A percentile compares a stretch with the other conserved stretches of the same genome.
These are phyloP conservation scores for Aulographum hederae DNA, from an alignment of 2,329 filamentous ascomycete species.

Conservation along the genomic window DNA sequence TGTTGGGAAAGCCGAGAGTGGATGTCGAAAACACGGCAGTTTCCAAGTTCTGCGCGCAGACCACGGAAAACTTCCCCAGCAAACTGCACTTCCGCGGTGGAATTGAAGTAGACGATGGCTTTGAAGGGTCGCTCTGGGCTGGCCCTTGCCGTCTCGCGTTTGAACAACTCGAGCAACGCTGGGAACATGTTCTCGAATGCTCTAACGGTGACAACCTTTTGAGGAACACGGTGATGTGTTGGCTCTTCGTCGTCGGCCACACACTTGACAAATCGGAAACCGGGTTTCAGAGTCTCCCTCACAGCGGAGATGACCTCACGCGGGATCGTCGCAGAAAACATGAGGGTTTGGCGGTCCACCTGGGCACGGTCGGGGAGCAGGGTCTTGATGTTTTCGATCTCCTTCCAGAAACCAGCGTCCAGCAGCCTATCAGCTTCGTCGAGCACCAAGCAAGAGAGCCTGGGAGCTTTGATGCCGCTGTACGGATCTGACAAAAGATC, in stretches of 20 bases:
- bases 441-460: conserved; percentile 39
- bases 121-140: conserved; percentile 48
- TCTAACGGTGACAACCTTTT: conserved; percentile 49
- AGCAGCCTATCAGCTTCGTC: conserved; percentile 52
- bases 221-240: conserved; percentile 71
- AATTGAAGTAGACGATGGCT: conserved; percentile 84
- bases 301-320: conserved; percentile 67
- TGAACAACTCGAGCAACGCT: conserved; percentile 55
- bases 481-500: conserved; percentile 56
- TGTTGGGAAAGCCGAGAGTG: conserved; percentile 61
- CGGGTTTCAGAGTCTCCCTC: conserved; percentile 54
- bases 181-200: conserved; percentile 65
- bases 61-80: conserved; percentile 39
- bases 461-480: conserved; percentile 44
- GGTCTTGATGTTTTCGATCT: conserved; percentile 28
- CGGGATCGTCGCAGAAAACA: conserved; percentile 91
- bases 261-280: conserved; percentile 85
- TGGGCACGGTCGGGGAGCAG: conserved; percentile 42
- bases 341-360: conserved; percentile 68
- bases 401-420: conserved; percentile 35
- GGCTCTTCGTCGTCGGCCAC: conserved; percentile 63
- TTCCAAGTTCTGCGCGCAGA: conserved; percentile 19
- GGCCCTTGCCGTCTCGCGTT: conserved; percentile 26
- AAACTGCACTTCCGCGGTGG: conserved; percentile 53
- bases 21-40: conserved; percentile 39